phyloP scores from a whole-genome alignment of 495 filamentous ascomycete genomes.

The Neurospora sublineolata region DNA sequence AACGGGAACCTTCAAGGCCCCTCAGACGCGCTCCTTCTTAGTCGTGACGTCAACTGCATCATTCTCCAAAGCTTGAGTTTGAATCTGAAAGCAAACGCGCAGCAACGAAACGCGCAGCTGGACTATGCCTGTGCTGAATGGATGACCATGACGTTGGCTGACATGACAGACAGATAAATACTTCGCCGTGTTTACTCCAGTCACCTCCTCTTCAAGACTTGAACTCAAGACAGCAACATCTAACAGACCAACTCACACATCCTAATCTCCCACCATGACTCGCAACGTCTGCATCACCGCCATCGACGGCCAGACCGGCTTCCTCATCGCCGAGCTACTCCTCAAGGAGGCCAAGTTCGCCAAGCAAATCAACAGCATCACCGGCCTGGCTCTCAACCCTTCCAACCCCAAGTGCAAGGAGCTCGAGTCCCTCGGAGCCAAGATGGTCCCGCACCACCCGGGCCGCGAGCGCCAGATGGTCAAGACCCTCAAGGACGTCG shows the following conservation, averaged over 20 bases:
- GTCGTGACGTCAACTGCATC: not conserved
- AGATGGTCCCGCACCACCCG: constrained; percentile 34
- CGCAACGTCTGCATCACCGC: constrained; percentile 43
- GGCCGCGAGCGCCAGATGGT: constrained; percentile 32
- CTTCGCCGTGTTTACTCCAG: not conserved
- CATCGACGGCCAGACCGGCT: constrained; percentile 44
- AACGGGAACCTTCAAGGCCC: not conserved
- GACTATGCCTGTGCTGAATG: not conserved
- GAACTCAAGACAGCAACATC: not conserved
- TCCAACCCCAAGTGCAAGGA: constrained; percentile 37
- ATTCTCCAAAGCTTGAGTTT: not conserved
- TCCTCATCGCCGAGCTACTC: constrained; percentile 42
- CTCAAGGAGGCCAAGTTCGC: constrained; percentile 35
- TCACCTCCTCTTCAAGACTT: not conserved
- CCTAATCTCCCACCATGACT: constrained; percentile 18
- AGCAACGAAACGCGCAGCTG: not conserved
- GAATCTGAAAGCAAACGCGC: not conserved
- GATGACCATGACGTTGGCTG: not conserved
- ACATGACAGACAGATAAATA: not conserved
- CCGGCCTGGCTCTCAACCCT: constrained; percentile 36
- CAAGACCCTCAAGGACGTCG: constrained; percentile 26
- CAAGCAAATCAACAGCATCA: constrained; percentile 28
- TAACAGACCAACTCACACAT: not conserved
- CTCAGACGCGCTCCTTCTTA: not conserved
- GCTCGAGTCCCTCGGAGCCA: constrained; percentile 40